phyloP scores from a whole-genome alignment of 257 asterid genomes.

The Oldenlandia corymbosa region DNA sequence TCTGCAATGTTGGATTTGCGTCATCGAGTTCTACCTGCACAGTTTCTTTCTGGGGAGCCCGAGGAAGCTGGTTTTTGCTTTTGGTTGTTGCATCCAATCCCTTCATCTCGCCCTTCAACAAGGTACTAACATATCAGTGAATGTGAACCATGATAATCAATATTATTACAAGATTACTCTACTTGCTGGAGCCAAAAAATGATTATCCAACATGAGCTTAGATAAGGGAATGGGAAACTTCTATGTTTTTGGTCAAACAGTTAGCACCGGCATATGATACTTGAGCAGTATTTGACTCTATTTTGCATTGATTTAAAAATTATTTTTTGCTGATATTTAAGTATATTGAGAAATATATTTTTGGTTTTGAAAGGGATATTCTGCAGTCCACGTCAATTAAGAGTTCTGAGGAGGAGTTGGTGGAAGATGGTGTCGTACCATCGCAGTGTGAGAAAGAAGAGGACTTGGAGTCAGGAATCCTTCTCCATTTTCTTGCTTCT shows the following conservation, averaged over 20 bases:
- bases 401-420: conserved; percentile 35
- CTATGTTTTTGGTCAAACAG: neutral
- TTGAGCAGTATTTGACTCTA: no score
- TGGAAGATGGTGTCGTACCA: conserved; percentile 39
- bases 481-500: conserved; percentile 52
- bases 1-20: conserved; percentile 75
- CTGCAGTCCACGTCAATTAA: conserved; percentile 50
- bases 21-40: conserved; percentile 76
- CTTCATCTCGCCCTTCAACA: conserved; percentile 73
- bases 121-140: conserved; percentile 34
- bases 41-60: conserved; percentile 69
- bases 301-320: neutral
- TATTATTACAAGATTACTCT: neutral
- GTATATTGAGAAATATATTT: conserved; percentile 8
- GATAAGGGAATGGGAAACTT: neutral
- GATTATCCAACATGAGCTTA: neutral
- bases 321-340: neutral
- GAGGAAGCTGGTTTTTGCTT: conserved; percentile 95
- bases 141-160: neutral
- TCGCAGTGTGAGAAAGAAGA: conserved; percentile 42
- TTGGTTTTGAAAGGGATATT: conserved; percentile 60
- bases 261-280: no score
- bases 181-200: neutral
- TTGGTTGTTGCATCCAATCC: conserved; percentile 87
- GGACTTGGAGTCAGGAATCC: conserved; percentile 60